Percentiles rank a stretch among this genome's conserved stretches.
Conservation (phyloP, 1,139 yeast genomes). For the Geotrichum histeridarum region DNA sequence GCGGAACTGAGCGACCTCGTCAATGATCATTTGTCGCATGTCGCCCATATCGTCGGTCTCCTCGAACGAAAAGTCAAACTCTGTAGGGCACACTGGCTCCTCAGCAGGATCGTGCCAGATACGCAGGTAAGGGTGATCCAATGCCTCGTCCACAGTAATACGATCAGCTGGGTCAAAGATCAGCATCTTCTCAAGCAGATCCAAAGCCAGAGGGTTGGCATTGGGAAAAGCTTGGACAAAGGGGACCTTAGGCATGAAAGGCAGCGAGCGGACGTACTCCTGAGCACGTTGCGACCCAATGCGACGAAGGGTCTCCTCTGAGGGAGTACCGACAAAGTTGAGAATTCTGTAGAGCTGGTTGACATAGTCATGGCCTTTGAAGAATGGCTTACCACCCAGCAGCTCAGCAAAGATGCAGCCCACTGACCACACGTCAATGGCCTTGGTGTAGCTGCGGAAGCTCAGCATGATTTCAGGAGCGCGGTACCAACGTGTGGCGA, state of each 20-base stretch:
- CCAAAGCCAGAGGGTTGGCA: constrained; percentile 84
- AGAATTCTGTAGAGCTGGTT: constrained; percentile 90
- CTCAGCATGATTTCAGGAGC: constrained; percentile 97
- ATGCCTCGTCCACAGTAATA: constrained; percentile 83
- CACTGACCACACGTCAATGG: constrained; percentile 95
- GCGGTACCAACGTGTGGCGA: constrained; percentile 96
- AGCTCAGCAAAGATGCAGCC: constrained; percentile 95
- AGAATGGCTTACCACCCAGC: constrained; percentile 85
- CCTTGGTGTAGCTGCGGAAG: constrained; percentile 88
- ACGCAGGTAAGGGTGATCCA: constrained; percentile 79
- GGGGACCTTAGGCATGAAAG: constrained; percentile 75
- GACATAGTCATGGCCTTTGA: constrained; percentile 91
- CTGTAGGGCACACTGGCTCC: constrained; percentile 78
- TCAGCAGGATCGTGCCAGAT: constrained; percentile 97
- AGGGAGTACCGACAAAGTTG: constrained; percentile 84
- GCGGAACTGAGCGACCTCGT: constrained; percentile 76
- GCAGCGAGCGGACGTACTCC: constrained; percentile 82
- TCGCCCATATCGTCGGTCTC: constrained; percentile 72
- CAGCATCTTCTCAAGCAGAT: constrained; percentile 73
- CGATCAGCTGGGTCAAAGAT: constrained; percentile 83
- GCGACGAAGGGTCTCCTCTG: constrained; percentile 71
- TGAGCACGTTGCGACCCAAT: constrained; percentile 90
- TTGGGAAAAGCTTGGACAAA: constrained; percentile 67
- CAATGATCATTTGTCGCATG: constrained; percentile 71
- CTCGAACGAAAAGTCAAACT: constrained; percentile 88